phyloP scores from a whole-genome alignment of 176 grass and related monocot genomes.

The Lolium rigidum region DNA sequence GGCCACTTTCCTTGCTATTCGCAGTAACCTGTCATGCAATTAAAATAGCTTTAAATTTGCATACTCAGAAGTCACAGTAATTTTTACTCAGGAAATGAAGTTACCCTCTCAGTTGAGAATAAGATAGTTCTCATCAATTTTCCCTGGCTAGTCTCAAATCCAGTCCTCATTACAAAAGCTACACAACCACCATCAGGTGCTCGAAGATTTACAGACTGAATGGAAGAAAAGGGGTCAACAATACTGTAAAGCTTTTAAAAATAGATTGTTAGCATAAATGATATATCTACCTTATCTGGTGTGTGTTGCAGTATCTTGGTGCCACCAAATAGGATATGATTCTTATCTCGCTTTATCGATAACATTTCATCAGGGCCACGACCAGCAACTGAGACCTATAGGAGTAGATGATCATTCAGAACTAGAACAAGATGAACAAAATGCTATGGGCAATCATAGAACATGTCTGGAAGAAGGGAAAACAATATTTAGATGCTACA shows the following conservation, averaged over 20 bases:
- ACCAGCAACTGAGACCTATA: conserved; percentile 82
- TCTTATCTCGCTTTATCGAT: conserved; percentile 97
- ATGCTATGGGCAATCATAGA: background rate
- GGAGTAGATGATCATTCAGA: conserved; percentile 46
- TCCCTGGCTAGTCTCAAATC: conserved; percentile 99
- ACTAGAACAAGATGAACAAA: conserved; percentile 29
- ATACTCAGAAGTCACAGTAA: conserved; percentile 8
- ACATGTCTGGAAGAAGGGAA: conserved; percentile 12
- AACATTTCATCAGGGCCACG: conserved; percentile 71
- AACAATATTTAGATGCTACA: background rate
- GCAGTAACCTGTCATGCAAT: conserved; percentile 80
- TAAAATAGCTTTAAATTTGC: conserved; percentile 30
- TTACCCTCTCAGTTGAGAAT: conserved; percentile 99
- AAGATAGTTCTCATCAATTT: conserved; percentile 99
- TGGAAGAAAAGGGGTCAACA: conserved; percentile 55
- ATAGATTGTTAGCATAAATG: conserved; percentile 16
- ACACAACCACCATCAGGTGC: conserved; percentile 94
- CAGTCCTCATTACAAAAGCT: conserved; percentile 95
- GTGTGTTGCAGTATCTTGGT: conserved; percentile 99
- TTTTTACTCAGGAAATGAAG: conserved; percentile 39
- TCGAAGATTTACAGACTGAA: conserved; percentile 80
- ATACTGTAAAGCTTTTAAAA: conserved; percentile 35
- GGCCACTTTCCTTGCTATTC: conserved; percentile 93
- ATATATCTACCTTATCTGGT: conserved; percentile 81
- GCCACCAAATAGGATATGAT: conserved; percentile 97